Evolutionary conservation across 129 eudicot genomes (phyloP).

Genomic region (Pulicaria dysenterica): DNA sequence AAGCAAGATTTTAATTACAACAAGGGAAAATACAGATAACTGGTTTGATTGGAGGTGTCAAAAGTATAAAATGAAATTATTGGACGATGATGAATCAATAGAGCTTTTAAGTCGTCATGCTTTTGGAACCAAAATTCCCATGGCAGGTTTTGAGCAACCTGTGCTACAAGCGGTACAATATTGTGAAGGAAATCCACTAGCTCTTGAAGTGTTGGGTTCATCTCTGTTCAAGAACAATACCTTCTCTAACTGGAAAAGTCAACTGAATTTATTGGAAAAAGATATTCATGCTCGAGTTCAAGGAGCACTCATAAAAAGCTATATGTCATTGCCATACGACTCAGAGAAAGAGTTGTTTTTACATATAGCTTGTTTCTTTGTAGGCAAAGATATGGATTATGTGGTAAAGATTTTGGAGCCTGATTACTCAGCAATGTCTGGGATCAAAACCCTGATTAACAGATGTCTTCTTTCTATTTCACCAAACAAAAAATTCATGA

Average conservation of each 20-base stretch:
- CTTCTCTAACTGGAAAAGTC: slow-evolving; percentile 20
- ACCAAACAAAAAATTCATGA: slow-evolving; percentile 2
- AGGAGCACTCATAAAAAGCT: slow-evolving; percentile 8
- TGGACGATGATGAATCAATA: not conserved
- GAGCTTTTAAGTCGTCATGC: slow-evolving; percentile 32
- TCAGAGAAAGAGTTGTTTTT: slow-evolving; percentile 15
- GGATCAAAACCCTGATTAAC: slow-evolving; percentile 27
- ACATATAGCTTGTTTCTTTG: slow-evolving; percentile 35
- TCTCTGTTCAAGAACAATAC: slow-evolving; percentile 16
- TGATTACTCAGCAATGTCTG: slow-evolving; percentile 14
- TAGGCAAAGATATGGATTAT: slow-evolving; percentile 22
- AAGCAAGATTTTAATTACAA: too few relatives aligned
- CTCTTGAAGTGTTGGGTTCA: slow-evolving; percentile 36
- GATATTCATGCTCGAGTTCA: slow-evolving; percentile 6
- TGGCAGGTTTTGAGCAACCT: slow-evolving; percentile 10
- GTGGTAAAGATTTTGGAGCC: slow-evolving; percentile 16
- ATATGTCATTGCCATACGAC: not conserved
- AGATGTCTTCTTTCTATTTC: slow-evolving; percentile 27
- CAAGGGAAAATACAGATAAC: not conserved
- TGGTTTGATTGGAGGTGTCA: not conserved
- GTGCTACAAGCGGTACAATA: not conserved
- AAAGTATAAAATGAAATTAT: not conserved
- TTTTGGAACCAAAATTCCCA: slow-evolving; percentile 20
- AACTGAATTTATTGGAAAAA: slow-evolving; percentile 11
- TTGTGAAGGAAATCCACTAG: slow-evolving; percentile 30